Conservation (phyloP, 1,284 basidiomycete species). For the Phenoliferia sp. region DNA sequence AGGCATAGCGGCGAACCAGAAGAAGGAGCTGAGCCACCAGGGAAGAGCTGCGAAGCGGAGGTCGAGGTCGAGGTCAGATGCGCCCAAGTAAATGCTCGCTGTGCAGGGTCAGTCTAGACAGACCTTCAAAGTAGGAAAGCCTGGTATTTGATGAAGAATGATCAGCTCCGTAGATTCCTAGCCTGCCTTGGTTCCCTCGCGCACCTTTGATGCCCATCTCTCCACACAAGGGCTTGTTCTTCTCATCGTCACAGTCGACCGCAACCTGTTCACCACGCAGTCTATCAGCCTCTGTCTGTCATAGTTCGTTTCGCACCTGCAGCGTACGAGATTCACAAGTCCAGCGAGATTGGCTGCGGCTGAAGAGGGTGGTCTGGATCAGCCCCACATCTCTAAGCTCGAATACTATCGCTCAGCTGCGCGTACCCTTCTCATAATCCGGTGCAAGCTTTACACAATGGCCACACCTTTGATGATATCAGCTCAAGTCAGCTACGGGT, state of each 20-base stretch:
- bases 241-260: slow-evolving; percentile 44
- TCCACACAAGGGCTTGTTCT: slow-evolving; percentile 41
- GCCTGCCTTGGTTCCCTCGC: not conserved
- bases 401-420: not conserved
- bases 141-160: slow-evolving; percentile 5
- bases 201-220: slow-evolving; percentile 41
- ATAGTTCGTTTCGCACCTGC: no score
- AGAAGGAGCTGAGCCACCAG: slow-evolving; percentile 37
- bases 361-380: not conserved
- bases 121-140: slow-evolving; percentile 45
- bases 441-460: slow-evolving; percentile 43
- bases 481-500: not conserved
- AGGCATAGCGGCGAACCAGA: slow-evolving; percentile 32
- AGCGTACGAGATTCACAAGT: slow-evolving; percentile 40
- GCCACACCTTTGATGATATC: slow-evolving; percentile 17
- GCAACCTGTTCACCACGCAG: slow-evolving; percentile 8
- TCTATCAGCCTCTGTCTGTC: no score
- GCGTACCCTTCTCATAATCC: slow-evolving; percentile 38
- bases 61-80: not conserved
- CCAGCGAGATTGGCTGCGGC: slow-evolving; percentile 43
- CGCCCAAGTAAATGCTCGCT: not conserved
- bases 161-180: not conserved
- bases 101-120: not conserved
- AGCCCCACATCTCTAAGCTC: not conserved
- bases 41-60: slow-evolving; percentile 18